Evolutionary conservation across 164 flowering plant species (phyloP), one percentile per base, ranked within the genome.

Genomic region (Echeveria elegans): DNA sequence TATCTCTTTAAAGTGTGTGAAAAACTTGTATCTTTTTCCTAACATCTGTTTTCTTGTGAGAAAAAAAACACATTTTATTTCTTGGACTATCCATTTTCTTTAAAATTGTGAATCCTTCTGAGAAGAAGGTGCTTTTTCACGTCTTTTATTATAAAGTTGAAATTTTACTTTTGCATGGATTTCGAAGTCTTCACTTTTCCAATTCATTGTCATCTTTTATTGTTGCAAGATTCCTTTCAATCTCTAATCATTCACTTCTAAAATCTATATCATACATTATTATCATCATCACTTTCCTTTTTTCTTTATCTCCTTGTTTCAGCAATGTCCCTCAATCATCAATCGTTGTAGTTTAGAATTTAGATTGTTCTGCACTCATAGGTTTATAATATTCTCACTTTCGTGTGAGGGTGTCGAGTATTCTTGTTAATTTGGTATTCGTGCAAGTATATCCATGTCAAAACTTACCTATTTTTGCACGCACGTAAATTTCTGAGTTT

Each of bases 61-160:
- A 9, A 26, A 24, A 28, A 53, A 26, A 53, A 52, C 11, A 21
- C 58, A 52, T 29, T 53, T 53, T 53, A 23, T n/a, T 50, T 24
- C n/a, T 53, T 53, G 60, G 60, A 53, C 60, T 15, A 53, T 53
- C 30, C 60, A 8, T 8, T 53, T 53, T 30, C 26, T 53, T 53
- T 53, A 26, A 53, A 24, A 24, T 24, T 53, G 60, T 24, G 3
- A 53, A 26, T 53, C 15, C 60, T 53, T 50, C 56, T 53, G 56
- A 50, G 56, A 53, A 53, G 52, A 50, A 50, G 30, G 60, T 53
- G 60, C 26, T 50, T 50, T 50, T 23, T 63, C 70, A 31, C 28
- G 31, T 26, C 31, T 53, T 53, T 53, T 53, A 28, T 53, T 53
- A 9, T 2, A 56, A 56, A 56, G 31, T 26, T 14, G 14, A 29